Conservation (phyloP, 1,284 basidiomycete genomes). For the Ceratobasidium sp. region DNA sequence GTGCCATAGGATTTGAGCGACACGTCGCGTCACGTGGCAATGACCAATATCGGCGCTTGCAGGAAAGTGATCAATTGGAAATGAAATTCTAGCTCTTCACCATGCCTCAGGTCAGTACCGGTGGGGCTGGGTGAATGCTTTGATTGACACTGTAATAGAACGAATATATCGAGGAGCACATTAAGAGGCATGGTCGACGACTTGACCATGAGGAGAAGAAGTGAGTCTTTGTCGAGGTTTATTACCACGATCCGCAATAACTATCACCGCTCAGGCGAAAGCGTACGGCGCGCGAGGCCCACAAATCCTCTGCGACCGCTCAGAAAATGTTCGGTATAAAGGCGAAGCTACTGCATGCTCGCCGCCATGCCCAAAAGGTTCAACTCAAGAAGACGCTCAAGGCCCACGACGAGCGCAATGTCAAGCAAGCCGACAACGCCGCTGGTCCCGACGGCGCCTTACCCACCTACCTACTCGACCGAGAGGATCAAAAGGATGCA, state of each 20-base stretch:
- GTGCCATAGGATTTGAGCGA: conserved; percentile 35
- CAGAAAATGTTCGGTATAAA: conserved; percentile 98
- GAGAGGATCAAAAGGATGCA: conserved; percentile 97
- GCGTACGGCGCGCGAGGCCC: conserved; percentile 90
- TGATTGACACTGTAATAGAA: conserved; percentile 65
- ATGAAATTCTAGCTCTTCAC: conserved; percentile 43
- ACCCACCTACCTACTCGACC: conserved; percentile 95
- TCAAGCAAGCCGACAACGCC: conserved; percentile 91
- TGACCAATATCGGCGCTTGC: conserved; percentile 24
- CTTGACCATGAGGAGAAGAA: conserved; percentile 88
- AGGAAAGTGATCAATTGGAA: conserved; percentile 14
- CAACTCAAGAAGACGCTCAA: conserved; percentile 99
- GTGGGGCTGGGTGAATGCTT: no score
- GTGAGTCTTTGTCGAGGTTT: conserved; percentile 62
- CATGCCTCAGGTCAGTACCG: conserved; percentile 72
- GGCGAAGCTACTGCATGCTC: conserved; percentile 97
- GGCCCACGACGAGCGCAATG: conserved; percentile 97
- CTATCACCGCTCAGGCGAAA: conserved; percentile 78
- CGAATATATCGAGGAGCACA: conserved; percentile 92
- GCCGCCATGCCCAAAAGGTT: conserved; percentile 96
- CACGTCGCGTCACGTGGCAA: conserved; percentile 40
- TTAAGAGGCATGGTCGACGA: conserved; percentile 87
- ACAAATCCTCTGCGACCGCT: conserved; percentile 87
- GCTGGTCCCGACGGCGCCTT: conserved; percentile 89
- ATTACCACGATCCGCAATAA: conserved; percentile 1